Evolutionary conservation across 495 filamentous ascomycete species (phyloP).

Genomic region (Aspergillus nidulans): DNA sequence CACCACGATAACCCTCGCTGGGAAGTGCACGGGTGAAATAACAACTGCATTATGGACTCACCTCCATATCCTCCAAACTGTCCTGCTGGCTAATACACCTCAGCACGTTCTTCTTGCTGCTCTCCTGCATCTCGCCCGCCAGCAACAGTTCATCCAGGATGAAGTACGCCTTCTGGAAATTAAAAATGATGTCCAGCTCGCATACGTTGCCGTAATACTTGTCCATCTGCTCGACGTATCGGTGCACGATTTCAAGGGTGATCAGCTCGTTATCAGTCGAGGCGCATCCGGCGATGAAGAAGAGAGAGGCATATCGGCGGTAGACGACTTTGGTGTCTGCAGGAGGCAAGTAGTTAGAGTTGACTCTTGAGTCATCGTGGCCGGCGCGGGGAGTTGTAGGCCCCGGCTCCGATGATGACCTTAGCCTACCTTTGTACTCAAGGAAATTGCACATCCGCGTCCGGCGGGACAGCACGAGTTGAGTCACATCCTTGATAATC

Average conservation of each 20-base stretch:
- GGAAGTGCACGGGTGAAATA: neutral
- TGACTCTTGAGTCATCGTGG: neutral
- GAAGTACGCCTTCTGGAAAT: slow-evolving; percentile 99
- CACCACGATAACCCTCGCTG: neutral
- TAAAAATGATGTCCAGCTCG: slow-evolving; percentile 99
- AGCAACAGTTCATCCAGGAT: slow-evolving; percentile 95
- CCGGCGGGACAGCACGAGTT: slow-evolving; percentile 89
- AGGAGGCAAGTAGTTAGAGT: slow-evolving; percentile 2
- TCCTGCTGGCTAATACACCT: slow-evolving; percentile 93
- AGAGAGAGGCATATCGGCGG: slow-evolving; percentile 96
- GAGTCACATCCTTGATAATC: slow-evolving; percentile 99
- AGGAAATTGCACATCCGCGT: slow-evolving; percentile 99
- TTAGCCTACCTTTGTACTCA: slow-evolving; percentile 82
- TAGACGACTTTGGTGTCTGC: slow-evolving; percentile 98
- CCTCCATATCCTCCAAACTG: slow-evolving; percentile 95
- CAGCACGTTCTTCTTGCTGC: slow-evolving; percentile 97
- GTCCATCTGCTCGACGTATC: slow-evolving; percentile 99
- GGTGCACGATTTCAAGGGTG: slow-evolving; percentile 95
- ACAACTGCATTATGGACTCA: slow-evolving; percentile 45
- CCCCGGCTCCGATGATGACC: neutral
- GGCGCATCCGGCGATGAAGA: slow-evolving; percentile 96
- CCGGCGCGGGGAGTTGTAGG: slow-evolving; percentile 3
- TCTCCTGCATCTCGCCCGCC: slow-evolving; percentile 97
- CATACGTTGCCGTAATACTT: slow-evolving; percentile 99
- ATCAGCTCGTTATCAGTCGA: slow-evolving; percentile 97